Evolutionary conservation across 106 monocot genomes (phyloP), one percentile per base, ranked within the genome.

Genomic region (Dendrobium catenatum): DNA sequence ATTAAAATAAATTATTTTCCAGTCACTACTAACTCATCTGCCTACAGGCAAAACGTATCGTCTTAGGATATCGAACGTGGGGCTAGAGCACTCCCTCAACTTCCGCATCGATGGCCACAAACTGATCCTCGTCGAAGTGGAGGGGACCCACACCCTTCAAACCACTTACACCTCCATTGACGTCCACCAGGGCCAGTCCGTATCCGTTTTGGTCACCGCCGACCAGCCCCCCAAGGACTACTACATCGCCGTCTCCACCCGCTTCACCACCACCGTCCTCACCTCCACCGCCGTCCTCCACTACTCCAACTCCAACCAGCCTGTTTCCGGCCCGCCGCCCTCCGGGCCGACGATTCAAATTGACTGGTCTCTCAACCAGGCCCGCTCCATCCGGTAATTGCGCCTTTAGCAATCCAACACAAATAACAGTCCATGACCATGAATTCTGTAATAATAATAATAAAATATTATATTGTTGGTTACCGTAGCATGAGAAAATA

Each of bases 121-220:
- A 22, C 80, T 96, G 91, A 85, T 75, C 49, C 84, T 96, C 11
- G 91, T 91, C 9, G 96, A 96, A 81, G 91, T 96, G 58, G 96
- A 96, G 80, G 96, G 96, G 27, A 96, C 90, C 6, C 96, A 93
- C 88, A 96, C 96, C 0, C 11, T 93, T 1, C 96, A 96, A 73
- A 90, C 81, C 67, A 56, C 72, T 0, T 94, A 87, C 83, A 73
- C 80, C 55, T 96, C 96, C 54, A 18, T 96, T 27, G 91, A 93
- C 76, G 79, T 96, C 72, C 96, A 96, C 75, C 84, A 86, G 48
- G 93, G 93, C 26, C 96, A 96, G 79, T 94, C 94, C 4, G 5
- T 87, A 26, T 96, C 96, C 20, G 91, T 96, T 29, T 86, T 96
- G 3, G 78, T 96, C 75, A 94, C 87, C 13, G 86, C 88, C 24